Conservation (phyloP, 257 asterid species). For the Rhazya stricta region DNA sequence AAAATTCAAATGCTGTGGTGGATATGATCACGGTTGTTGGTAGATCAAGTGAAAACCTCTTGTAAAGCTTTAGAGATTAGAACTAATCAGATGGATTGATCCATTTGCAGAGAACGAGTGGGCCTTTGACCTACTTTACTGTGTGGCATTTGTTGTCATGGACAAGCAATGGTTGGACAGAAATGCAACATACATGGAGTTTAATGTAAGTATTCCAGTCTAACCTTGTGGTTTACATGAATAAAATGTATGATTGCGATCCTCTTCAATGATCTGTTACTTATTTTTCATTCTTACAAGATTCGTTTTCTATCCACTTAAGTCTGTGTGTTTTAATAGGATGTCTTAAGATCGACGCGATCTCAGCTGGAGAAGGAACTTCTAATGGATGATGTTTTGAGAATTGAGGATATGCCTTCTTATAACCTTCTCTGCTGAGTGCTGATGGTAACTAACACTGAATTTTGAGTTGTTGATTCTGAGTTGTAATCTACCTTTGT, state of each 20-base stretch:
- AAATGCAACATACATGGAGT: slow-evolving; percentile 76
- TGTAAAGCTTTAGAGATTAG: too few relatives aligned
- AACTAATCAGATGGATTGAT: neutral
- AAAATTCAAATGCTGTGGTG: neutral
- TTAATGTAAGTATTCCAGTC: slow-evolving; percentile 46
- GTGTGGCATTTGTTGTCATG: slow-evolving; percentile 78
- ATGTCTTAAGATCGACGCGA: slow-evolving; percentile 52
- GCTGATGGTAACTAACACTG: slow-evolving; percentile 15
- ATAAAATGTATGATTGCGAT: neutral
- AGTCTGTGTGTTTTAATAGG: slow-evolving; percentile 30
- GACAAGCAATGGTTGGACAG: slow-evolving; percentile 81
- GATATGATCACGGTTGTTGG: neutral
- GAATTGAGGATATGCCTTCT: slow-evolving; percentile 81
- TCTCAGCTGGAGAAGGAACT: slow-evolving; percentile 70
- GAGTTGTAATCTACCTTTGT: slow-evolving; percentile 4
- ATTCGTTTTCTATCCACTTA: neutral
- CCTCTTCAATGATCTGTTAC: neutral
- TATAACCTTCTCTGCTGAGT: slow-evolving; percentile 50
- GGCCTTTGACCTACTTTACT: slow-evolving; percentile 77
- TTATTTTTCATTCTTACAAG: neutral
- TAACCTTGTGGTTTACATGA: neutral
- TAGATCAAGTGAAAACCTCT: neutral
- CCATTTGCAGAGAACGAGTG: slow-evolving; percentile 66
- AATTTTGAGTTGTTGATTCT: neutral
- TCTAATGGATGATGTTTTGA: slow-evolving; percentile 55